These are phyloP conservation scores for Boechera retrofracta DNA, from an alignment of 345 rosid species.

Conservation along the genomic window DNA sequence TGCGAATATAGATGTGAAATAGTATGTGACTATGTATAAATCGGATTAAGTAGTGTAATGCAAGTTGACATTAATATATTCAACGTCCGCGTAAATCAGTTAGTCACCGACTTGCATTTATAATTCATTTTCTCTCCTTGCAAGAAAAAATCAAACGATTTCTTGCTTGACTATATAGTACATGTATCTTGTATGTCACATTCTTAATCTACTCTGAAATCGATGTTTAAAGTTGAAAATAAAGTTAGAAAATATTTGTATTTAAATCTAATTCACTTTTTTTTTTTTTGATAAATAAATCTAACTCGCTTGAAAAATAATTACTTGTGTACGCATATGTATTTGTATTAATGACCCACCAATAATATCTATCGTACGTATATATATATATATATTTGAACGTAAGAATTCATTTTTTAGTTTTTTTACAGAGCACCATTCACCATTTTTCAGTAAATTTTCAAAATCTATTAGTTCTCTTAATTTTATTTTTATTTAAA, in stretches of 20 bases:
- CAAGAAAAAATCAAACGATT: conserved; percentile 24
- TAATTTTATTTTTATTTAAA: too few relatives aligned
- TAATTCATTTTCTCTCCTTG: background rate
- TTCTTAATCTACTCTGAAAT: conserved; percentile 21
- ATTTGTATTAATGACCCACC: too few relatives aligned
- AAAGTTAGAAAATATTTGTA: background rate
- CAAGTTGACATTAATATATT: conserved; percentile 36
- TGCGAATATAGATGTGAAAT: background rate
- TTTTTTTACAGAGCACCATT: too few relatives aligned
- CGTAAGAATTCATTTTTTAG: too few relatives aligned
- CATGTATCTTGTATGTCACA: conserved; percentile 28
- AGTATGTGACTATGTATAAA: conserved; percentile 17
- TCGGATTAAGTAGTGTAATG: background rate
- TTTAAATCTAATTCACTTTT: background rate
- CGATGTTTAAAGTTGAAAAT: background rate
- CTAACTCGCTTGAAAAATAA: background rate
- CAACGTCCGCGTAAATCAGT: conserved; percentile 31
- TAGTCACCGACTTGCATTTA: conserved; percentile 33
- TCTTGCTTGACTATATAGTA: conserved; percentile 3
- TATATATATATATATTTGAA: too few relatives aligned
- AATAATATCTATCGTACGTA: too few relatives aligned
- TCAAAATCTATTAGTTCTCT: too few relatives aligned
- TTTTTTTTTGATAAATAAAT: too few relatives aligned
- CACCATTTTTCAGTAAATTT: too few relatives aligned
- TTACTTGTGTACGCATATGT: background rate